These are phyloP conservation scores for Ogataea wickerhamii DNA, from an alignment of 805 yeast species.

Conservation along the genomic window DNA sequence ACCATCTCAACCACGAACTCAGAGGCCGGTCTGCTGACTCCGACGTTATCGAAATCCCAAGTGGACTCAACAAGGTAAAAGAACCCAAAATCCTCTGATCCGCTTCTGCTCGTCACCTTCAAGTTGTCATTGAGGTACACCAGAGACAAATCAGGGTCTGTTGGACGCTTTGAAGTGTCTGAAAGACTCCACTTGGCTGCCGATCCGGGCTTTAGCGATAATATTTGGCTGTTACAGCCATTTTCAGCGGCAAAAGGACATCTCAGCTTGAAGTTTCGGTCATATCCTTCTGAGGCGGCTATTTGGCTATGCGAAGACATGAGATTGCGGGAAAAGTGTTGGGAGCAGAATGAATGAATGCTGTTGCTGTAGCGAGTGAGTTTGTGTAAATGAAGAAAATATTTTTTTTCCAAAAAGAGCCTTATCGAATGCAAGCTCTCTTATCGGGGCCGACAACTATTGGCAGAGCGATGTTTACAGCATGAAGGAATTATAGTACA, in stretches of 20 bases:
- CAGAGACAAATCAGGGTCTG: slow-evolving; percentile 7
- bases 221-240: slow-evolving; percentile 12
- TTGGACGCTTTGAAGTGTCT: neutral
- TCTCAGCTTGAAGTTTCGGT: neutral
- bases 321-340: no score
- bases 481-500: no score
- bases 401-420: no score
- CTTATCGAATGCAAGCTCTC: no score
- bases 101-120: neutral
- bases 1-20: slow-evolving; percentile 10
- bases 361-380: no score
- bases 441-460: no score
- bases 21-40: slow-evolving; percentile 51
- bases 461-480: no score
- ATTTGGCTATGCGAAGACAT: neutral
- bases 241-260: slow-evolving; percentile 8
- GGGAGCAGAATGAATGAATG: no score
- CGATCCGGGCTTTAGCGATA: slow-evolving; percentile 5
- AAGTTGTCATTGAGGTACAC: slow-evolving; percentile 4
- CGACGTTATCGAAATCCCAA: slow-evolving; percentile 80
- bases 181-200: neutral
- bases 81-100: neutral
- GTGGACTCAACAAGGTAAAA: slow-evolving; percentile 50
- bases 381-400: no score
- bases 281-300: neutral